Evolutionary conservation across 257 asterid species (phyloP), one percentile per base, ranked within the genome.

Genomic region (Linderniella brevidens): DNA sequence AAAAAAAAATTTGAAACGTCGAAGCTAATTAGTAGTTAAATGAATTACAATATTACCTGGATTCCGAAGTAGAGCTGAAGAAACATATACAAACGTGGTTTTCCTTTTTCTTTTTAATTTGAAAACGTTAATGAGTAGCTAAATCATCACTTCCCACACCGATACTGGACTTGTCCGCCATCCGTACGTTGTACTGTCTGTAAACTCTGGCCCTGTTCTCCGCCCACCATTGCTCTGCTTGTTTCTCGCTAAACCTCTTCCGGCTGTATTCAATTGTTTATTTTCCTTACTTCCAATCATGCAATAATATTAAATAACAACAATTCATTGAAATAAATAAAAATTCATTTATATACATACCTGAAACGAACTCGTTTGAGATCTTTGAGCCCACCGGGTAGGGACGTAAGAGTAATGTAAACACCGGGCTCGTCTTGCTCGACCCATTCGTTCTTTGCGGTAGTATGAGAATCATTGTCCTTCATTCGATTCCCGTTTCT

Each of bases 341-440:
- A 17, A 46, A 46, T 13, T 41, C 3, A 58, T 55, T 42, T 41
- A 19, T 58, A 15, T 32, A 60, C 60, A 35, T 65, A 76, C 92
- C 92, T 80, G 82, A 80, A 80, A 63, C 92, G 83, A 55, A 80
- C 92, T 60, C 92, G 78, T 56, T 80, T 80, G 57, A 80, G 71
- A 53, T 80, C 92, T 57, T 73, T 80, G 56, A 52, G 60, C 43
- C 92, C 92, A 17, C 80, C 86, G 32, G 92, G 76, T 69, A 76
- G 64, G 29, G 86, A 68, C 49, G 80, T 76, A 47, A 80, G 92
- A 9, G 92, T 80, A 35, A 80, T 80, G 66, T 80, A 80, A 35
- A 80, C 92, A 41, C 92, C 92, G 46, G 92, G 73, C 57, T 80
- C 92, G 43, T 80, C 92, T 66, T 80, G 86, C 62, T 80, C 92